phyloP scores from a whole-genome alignment of 805 yeast genomes.

The Clavispora phyllophila region DNA sequence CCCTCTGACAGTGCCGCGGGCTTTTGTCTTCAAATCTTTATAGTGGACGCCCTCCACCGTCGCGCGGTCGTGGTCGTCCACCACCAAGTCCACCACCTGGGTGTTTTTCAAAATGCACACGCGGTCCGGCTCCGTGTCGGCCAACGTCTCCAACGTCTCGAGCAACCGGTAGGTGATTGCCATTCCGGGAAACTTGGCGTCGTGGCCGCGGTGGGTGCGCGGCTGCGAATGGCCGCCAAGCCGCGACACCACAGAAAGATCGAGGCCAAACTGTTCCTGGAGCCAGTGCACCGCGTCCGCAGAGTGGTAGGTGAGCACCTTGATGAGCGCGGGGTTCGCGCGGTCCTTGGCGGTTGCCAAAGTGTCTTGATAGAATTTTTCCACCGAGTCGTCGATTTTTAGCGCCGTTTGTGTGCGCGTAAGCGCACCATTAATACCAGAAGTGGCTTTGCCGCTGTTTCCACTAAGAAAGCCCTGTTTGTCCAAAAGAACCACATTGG shows the following conservation, averaged over 20 bases:
- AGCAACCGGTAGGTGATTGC: constrained; percentile 49
- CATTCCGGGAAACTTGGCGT: constrained; percentile 60
- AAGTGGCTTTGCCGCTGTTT: constrained; percentile 62
- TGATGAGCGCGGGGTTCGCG: constrained; percentile 55
- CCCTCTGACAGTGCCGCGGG: constrained; percentile 36
- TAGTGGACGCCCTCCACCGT: constrained; percentile 17
- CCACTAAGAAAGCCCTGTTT: constrained; percentile 61
- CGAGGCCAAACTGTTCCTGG: constrained; percentile 55
- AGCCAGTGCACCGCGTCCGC: constrained; percentile 71
- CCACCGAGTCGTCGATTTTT: constrained; percentile 51
- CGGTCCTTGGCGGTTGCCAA: constrained; percentile 57
- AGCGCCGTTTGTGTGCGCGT: constrained; percentile 54
- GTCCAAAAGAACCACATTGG: constrained; percentile 50
- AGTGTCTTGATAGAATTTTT: constrained; percentile 61
- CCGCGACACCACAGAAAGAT: constrained; percentile 63
- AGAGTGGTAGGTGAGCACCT: constrained; percentile 56
- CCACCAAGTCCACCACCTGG: constrained; percentile 37
- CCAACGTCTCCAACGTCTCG: constrained; percentile 15
- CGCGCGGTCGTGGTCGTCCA: constrained; percentile 19
- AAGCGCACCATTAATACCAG: constrained; percentile 69
- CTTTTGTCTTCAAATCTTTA: constrained; percentile 28
- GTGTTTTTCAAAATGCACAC: constrained; percentile 20
- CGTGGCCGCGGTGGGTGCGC: constrained; percentile 77
- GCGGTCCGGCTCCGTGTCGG: constrained; percentile 34
- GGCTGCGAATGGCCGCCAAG: constrained; percentile 80